These are phyloP conservation scores for Phaeomoniella chlamydospora DNA, from an alignment of 2,329 filamentous ascomycete species.

Conservation along the genomic window DNA sequence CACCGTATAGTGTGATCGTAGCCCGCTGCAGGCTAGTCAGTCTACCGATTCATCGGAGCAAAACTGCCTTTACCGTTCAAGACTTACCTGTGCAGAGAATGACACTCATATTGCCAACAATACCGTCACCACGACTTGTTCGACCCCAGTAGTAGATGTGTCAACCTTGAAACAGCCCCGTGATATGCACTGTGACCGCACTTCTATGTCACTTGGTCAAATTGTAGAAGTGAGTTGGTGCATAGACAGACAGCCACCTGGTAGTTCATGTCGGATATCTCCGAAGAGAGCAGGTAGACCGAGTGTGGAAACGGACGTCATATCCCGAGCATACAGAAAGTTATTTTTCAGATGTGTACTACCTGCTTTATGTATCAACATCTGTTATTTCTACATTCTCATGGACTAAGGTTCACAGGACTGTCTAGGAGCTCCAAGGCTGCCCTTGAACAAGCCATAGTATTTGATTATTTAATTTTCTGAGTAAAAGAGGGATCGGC, in stretches of 20 bases:
- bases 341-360: too few species aligned
- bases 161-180: too few species aligned
- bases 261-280: not conserved
- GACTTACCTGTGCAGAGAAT: conserved; percentile 53
- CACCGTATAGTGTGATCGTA: conserved; percentile 67
- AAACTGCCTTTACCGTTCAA: too few species aligned
- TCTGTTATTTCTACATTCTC: not conserved
- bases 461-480: not conserved
- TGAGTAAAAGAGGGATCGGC: conserved; percentile 2
- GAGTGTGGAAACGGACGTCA: too few species aligned
- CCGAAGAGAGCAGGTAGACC: conserved; percentile 1
- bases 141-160: too few species aligned
- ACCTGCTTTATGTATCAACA: not conserved
- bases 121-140: too few species aligned
- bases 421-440: not conserved
- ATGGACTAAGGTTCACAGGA: not conserved
- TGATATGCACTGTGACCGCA: too few species aligned
- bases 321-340: too few species aligned
- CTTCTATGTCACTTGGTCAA: too few species aligned
- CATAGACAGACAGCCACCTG: too few species aligned
- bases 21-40: conserved; percentile 34
- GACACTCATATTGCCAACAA: conserved; percentile 46
- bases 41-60: too few species aligned
- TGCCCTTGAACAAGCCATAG: not conserved
- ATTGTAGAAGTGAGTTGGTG: too few species aligned